Percentiles rank a stretch among this genome's conserved stretches.
phyloP scores from a whole-genome alignment of 768 basidiomycete genomes.

The Boletus pseudopeckii region DNA sequence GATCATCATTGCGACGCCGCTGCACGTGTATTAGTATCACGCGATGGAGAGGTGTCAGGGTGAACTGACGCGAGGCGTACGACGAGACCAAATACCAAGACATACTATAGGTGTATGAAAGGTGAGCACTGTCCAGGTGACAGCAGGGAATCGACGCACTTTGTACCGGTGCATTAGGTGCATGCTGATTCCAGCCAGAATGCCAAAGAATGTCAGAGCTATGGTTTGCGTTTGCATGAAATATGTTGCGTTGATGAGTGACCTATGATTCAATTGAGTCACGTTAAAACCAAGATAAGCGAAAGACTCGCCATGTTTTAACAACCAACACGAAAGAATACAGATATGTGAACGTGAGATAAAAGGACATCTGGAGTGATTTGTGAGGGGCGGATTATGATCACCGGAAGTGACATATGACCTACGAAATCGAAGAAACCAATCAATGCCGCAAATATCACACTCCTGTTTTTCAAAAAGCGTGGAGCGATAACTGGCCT shows the following conservation, averaged over 20 bases:
- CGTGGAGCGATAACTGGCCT: slow-evolving; percentile 59
- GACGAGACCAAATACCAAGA: slow-evolving; percentile 55
- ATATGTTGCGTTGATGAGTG: slow-evolving; percentile 54
- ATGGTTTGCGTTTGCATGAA: slow-evolving; percentile 61
- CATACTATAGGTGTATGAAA: slow-evolving; percentile 22
- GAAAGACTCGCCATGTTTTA: slow-evolving; percentile 40
- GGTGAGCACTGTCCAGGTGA: background rate
- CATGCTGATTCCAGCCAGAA: slow-evolving; percentile 57
- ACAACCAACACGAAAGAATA: slow-evolving; percentile 62
- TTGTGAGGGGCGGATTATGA: slow-evolving; percentile 1
- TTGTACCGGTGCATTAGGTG: slow-evolving; percentile 53
- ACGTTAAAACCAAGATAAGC: background rate
- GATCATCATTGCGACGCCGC: slow-evolving; percentile 68
- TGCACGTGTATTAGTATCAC: slow-evolving; percentile 14
- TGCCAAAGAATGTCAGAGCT: slow-evolving; percentile 60
- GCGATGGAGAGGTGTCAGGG: background rate
- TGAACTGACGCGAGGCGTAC: slow-evolving; percentile 49
- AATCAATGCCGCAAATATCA: slow-evolving; percentile 56
- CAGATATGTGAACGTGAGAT: slow-evolving; percentile 69
- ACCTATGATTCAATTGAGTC: slow-evolving; percentile 37
- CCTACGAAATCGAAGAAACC: slow-evolving; percentile 62
- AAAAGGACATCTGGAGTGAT: slow-evolving; percentile 51
- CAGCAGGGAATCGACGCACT: slow-evolving; percentile 25
- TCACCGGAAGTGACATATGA: slow-evolving; percentile 18
- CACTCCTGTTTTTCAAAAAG: slow-evolving; percentile 56